Conservation (phyloP, 306 rosid genomes). For the Pueraria montana region DNA sequence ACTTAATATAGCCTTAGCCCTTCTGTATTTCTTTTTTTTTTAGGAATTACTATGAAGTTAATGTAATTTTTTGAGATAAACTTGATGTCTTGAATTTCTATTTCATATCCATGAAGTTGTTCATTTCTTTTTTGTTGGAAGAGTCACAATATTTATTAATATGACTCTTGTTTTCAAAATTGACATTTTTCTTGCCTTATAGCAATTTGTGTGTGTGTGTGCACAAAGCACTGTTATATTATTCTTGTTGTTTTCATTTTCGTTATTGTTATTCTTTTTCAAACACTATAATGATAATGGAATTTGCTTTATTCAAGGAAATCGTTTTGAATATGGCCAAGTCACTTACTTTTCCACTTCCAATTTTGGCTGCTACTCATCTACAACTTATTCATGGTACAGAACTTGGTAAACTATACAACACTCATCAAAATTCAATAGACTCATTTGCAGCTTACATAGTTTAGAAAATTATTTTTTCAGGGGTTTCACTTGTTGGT, state of each 20-base stretch:
- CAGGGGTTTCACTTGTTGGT: conserved; percentile 69
- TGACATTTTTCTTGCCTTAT: conserved; percentile 27
- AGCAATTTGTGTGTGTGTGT: neutral
- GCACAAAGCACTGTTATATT: neutral
- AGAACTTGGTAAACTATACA: conserved; percentile 34
- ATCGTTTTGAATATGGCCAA: conserved; percentile 78
- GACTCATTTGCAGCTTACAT: conserved; percentile 44
- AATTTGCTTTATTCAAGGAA: conserved; percentile 64
- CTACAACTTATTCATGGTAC: conserved; percentile 92
- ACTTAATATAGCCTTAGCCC: neutral
- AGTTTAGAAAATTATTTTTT: conserved; percentile 45
- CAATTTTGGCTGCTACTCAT: conserved; percentile 82
- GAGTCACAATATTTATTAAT: conserved; percentile 19
- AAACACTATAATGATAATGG: conserved; percentile 19
- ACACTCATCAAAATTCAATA: conserved; percentile 40
- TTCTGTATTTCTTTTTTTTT: too few relatives aligned
- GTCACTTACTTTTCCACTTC: conserved; percentile 88
- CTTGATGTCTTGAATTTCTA: neutral
- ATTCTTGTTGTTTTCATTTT: neutral
- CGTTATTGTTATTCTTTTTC: conserved; percentile 40
- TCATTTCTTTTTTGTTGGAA: conserved; percentile 28
- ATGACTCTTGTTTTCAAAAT: conserved; percentile 23
- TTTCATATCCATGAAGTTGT: neutral
- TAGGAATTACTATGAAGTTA: neutral
- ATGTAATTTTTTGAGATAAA: conserved; percentile 1